A percentile compares a stretch with the other conserved stretches of the same genome.
Evolutionary conservation across 2,329 filamentous ascomycete genomes (phyloP).

Genomic region (Proliferodiscus dingleyae): DNA sequence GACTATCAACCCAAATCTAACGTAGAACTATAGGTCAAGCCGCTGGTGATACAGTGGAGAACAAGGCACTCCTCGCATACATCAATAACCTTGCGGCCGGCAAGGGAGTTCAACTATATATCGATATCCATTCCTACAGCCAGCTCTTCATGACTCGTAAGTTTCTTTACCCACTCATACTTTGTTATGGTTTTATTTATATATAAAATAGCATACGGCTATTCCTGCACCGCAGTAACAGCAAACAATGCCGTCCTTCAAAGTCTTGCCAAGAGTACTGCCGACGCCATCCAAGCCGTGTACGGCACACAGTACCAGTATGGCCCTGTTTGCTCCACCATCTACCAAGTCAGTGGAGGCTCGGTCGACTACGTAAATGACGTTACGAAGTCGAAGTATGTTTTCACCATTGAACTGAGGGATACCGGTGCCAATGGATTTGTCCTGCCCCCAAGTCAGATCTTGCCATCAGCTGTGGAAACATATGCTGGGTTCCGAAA

Average conservation of each 20-base stretch:
- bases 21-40: constrained; percentile 29
- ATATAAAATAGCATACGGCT: constrained; percentile 45
- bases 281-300: constrained; percentile 50
- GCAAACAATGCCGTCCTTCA: constrained; percentile 45
- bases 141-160: constrained; percentile 50
- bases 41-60: constrained; percentile 47
- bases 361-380: constrained; percentile 42
- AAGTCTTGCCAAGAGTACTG: constrained; percentile 43
- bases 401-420: constrained; percentile 45
- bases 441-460: constrained; percentile 44
- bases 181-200: neutral
- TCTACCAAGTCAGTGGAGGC: constrained; percentile 51
- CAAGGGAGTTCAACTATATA: constrained; percentile 54
- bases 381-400: constrained; percentile 29
- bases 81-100: constrained; percentile 37
- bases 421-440: constrained; percentile 46
- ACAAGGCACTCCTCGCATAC: constrained; percentile 43
- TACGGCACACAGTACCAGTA: constrained; percentile 40
- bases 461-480: constrained; percentile 42
- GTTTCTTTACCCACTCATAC: constrained; percentile 3
- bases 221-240: constrained; percentile 46
- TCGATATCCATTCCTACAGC: constrained; percentile 62
- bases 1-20: constrained; percentile 29
- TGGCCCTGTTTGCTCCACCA: constrained; percentile 52
- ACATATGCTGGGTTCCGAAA: constrained; percentile 37